phyloP scores from a whole-genome alignment of 352 stramenopile species.

The Phytophthora palmivora region DNA sequence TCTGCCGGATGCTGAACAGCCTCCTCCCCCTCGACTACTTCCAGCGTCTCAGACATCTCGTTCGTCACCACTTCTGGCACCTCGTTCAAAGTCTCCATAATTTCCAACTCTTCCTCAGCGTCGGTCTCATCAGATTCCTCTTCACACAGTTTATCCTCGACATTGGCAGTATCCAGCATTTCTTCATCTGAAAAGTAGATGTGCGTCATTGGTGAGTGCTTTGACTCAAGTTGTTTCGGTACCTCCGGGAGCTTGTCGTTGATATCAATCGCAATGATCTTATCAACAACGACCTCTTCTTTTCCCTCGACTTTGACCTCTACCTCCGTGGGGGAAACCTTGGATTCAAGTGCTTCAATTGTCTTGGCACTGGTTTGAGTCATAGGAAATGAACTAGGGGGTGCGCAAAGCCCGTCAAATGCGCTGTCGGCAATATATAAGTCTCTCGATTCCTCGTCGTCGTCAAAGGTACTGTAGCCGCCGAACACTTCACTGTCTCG shows the following conservation, averaged over 20 bases:
- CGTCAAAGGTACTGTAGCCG: constrained; percentile 46
- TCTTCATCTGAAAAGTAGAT: constrained; percentile 5
- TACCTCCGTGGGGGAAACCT: not conserved
- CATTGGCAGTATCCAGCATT: constrained; percentile 9
- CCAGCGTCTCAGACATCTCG: not conserved
- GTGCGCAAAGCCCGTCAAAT: constrained; percentile 18
- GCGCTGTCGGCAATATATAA: constrained; percentile 27
- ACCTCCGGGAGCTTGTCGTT: constrained; percentile 1
- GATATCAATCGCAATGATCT: too few species aligned
- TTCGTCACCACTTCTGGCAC: constrained; percentile 23
- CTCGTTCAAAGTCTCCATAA: constrained; percentile 18
- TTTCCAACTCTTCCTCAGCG: constrained; percentile 15
- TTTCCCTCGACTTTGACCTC: constrained; percentile 22
- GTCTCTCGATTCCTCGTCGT: constrained; percentile 27
- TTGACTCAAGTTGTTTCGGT: constrained; percentile 21
- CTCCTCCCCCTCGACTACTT: constrained; percentile 12
- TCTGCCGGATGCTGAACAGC: constrained; percentile 14
- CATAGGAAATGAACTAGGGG: constrained; percentile 9
- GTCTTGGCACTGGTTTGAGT: not conserved
- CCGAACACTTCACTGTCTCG: constrained; percentile 40
- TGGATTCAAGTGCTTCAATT: constrained; percentile 16
- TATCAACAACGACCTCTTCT: constrained; percentile 12
- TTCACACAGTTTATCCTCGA: constrained; percentile 6
- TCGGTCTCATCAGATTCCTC: constrained; percentile 15
- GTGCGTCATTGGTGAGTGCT: constrained; percentile 9